A percentile compares a stretch with the other conserved stretches of the same genome.
Conservation (phyloP, 768 basidiomycete species). For the Lentinula boryana region DNA sequence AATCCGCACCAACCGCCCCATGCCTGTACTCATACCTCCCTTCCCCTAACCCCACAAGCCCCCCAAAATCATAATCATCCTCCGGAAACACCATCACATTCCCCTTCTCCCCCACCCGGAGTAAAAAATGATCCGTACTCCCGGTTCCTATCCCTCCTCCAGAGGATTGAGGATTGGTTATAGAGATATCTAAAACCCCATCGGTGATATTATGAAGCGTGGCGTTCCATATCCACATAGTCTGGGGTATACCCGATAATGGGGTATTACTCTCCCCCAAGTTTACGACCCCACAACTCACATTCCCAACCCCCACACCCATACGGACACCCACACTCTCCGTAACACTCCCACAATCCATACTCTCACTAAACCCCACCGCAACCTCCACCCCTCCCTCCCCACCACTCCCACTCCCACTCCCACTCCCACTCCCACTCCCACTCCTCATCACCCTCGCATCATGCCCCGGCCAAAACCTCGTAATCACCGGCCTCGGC, state of each 20-base stretch:
- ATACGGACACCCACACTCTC: too few species aligned
- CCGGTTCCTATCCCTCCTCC: conserved; percentile 30
- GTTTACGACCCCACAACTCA: too few species aligned
- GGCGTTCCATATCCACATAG: conserved; percentile 68
- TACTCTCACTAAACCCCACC: conserved; percentile 72
- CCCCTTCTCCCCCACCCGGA: conserved; percentile 71
- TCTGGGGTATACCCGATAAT: conserved; percentile 50
- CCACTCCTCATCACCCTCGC: conserved; percentile 44
- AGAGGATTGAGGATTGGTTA: conserved; percentile 48
- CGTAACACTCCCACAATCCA: conserved; percentile 72
- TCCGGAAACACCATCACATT: conserved; percentile 88
- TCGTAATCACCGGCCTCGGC: conserved; percentile 68
- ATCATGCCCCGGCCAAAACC: conserved; percentile 85
- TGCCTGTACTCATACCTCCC: conserved; percentile 48
- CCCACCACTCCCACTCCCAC: too few species aligned
- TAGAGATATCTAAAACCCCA: conserved; percentile 70
- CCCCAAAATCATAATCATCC: conserved; percentile 61
- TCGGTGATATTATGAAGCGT: conserved; percentile 74
- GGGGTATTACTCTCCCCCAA: conserved; percentile 1
- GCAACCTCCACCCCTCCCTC: too few species aligned
- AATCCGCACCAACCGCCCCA: conserved; percentile 80
- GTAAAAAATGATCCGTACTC: conserved; percentile 65
- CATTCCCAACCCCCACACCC: too few species aligned
- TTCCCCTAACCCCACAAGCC: too few species aligned
- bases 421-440: too few species aligned